Base-by-base conservation (phyloP, 306 rosid species). In the Astragalus glycyphyllos region DNA sequence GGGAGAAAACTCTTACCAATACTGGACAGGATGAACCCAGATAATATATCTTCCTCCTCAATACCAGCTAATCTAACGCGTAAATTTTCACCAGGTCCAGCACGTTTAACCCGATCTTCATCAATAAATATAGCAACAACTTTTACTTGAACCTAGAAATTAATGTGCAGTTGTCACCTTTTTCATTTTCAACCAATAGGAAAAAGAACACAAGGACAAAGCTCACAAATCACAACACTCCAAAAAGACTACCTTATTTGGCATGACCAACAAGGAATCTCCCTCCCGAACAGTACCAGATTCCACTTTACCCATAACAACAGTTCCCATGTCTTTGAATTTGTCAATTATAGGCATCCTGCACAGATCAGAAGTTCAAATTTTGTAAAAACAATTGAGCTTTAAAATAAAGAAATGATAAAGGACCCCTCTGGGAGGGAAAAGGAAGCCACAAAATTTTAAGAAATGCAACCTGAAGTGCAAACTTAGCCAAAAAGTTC, bases 1-100 rank as follows among this genome's bases (percentile, higher is more conserved):
- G 41, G 38, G 5, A 11, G 45, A 50, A 46, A 53, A 12, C 4
- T 2, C 86, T 72, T 86, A 91, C 99, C 96, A 78, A 85, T 80
- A 82, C 97, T 86, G 3, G 96, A 87, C 69, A 95, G 78, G 55
- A 95, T 83, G 53, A 95, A 95, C 64, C 99, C 99, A 16, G 96
- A 15, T 68, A 67, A 20, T 50, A 95, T 79, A 62, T 91, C 97
- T 58, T 91, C 97, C 53, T 95, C 99, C 46, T 95, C 99, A 20
- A 89, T 66, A 62, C 96, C 96, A 13, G 99, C 79, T 67, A 95
- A 6, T 77, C 95, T 88, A 80, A 95, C 71, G 72, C 99, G 88
- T 62, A 95, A 81, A 78, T 95, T 95, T 85, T 95, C 97, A 59
- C 99, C 97, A n/a, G 99, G 99, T 59, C 96, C 97, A n/a, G 97